Evolutionary conservation across 805 yeast species (phyloP), one percentile per base, ranked within the genome.

Genomic region (Candida tallmaniae): DNA sequence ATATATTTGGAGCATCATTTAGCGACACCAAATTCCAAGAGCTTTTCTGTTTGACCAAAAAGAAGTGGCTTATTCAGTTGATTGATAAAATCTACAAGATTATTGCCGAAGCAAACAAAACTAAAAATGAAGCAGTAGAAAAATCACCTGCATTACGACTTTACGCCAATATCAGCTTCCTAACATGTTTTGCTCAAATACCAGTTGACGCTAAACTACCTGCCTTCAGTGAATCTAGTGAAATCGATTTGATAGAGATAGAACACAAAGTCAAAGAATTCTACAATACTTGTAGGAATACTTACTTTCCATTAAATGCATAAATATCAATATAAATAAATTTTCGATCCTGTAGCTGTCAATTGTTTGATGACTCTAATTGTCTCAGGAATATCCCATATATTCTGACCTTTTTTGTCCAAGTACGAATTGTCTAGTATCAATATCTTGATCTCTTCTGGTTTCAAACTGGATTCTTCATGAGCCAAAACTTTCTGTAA

Each of bases 351-450:
- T 3, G 60, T 54, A 11, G 54, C 43, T 10, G 70, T 56, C 35
- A 76, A 59, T 6, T 49, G 51, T 39, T 68, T 69, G 35, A 76
- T 49, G 4, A 66, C 52, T 9, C 52, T 50, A 7, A 61, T 49
- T 2, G 76, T 65, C 36, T 74, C 81, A 12, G 61, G 59, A 23
- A 66, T 54, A 38, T 82, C 87, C 76, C 80, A 78, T 2, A 81
- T 60, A 35, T 68, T 70, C 45, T 77, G 78, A 40, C 68, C 60
- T 54, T 82, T 83, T 13, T 67, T 52, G 48, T 82, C 86, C 45
- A 83, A 60, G 47, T 72, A 76, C 5, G 81, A 61, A 27, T 75
- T 70, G 50, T 82, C 90, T 20, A 80, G 61, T 9, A 82, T 67
- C 8, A 83, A 60, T 8, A 73, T 69, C 27, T 68, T 70, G 31